phyloP scores from a whole-genome alignment of 2,329 filamentous ascomycete genomes.

The Neonectria ditissima region DNA sequence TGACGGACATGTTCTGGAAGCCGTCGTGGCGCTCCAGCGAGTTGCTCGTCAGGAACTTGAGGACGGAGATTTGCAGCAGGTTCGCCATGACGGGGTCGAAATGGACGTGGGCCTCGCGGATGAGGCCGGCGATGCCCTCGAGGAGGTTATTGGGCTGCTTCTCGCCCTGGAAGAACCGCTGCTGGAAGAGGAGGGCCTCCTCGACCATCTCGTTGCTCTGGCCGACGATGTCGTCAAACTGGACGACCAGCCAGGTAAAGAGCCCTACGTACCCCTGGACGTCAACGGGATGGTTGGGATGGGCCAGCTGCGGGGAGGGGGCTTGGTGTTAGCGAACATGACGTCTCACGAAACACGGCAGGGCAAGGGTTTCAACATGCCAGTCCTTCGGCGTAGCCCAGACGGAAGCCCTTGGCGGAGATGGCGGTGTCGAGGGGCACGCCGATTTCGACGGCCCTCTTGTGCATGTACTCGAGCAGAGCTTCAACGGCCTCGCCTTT shows the following conservation, averaged over 20 bases:
- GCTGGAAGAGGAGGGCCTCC: conserved; percentile 18
- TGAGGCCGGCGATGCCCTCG: conserved; percentile 15
- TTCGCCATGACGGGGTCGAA: conserved; percentile 20
- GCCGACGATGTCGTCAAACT: conserved; percentile 22
- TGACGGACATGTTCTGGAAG: conserved; percentile 18
- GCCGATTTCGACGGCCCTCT: conserved; percentile 16
- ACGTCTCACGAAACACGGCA: too few species aligned
- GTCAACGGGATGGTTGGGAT: conserved; percentile 15
- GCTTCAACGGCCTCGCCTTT: conserved; percentile 18
- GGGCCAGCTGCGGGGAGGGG: conserved; percentile 18
- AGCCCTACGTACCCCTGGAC: conserved; percentile 20
- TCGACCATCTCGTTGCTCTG: conserved; percentile 20
- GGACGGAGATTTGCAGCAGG: conserved; percentile 21
- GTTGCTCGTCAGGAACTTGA: conserved; percentile 23
- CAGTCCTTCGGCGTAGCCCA: conserved; percentile 18
- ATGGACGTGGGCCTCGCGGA: conserved; percentile 15
- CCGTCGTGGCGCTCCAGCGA: conserved; percentile 12
- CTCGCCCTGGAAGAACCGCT: conserved; percentile 18
- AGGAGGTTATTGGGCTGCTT: conserved; percentile 17
- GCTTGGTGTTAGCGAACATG: neutral
- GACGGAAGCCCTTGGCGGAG: conserved; percentile 13
- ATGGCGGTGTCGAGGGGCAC: conserved; percentile 17
- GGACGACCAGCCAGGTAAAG: conserved; percentile 22
- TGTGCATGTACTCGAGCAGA: conserved; percentile 19
- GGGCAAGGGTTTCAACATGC: conserved; percentile 2